Evolutionary conservation across 1,139 yeast genomes (phyloP), one percentile per base, ranked within the genome.

Genomic region (Pichia sp.): DNA sequence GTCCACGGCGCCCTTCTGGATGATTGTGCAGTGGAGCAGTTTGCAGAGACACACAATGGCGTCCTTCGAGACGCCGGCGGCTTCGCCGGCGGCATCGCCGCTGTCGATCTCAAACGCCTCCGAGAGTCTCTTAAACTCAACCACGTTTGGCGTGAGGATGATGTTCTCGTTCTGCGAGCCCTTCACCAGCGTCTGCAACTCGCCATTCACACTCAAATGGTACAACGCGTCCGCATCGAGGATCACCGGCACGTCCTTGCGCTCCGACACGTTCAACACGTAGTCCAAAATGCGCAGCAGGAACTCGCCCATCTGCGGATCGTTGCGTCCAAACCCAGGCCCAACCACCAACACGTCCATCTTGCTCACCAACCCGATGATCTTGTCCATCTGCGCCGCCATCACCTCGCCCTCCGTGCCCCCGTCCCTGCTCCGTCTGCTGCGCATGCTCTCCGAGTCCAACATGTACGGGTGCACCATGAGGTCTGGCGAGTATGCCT

Each of bases 391-490:
- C 4, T 86, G 73, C 36, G 70, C 66, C 10, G 63, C 60, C 60
- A 23, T 62, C 43, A 25, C 22, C 26, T 37, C 39, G 16, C 22
- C 39, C 16, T 37, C 18, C 23, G 13, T 18, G 13, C 6, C 18
- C 13, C 16, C 18, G 18, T 18, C 21, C 22, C 19, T 18, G 9
- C 28, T 18, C 46, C 23, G 18, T 10, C 12, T 23, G 19, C n/a
- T 26, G 10, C 16, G 13, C 41, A 19, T 21, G 44, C 34, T 39
- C 10, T 43, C 22, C 16, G 34, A 19, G 45, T 72, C 75, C 23
- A 68, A 70, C 60, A 93, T 69, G 65, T 88, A 89, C 0, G 99
- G 99, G 70, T 93, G 98, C 2, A 93, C 96, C 97, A 93, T 93
- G 50, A 93, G 71, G 65, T 93, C 93, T 0, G 99, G 98, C 8